phyloP scores from a whole-genome alignment of 192 early-diverging fungal genomes.

The Phlyctochytrium planicorne region DNA sequence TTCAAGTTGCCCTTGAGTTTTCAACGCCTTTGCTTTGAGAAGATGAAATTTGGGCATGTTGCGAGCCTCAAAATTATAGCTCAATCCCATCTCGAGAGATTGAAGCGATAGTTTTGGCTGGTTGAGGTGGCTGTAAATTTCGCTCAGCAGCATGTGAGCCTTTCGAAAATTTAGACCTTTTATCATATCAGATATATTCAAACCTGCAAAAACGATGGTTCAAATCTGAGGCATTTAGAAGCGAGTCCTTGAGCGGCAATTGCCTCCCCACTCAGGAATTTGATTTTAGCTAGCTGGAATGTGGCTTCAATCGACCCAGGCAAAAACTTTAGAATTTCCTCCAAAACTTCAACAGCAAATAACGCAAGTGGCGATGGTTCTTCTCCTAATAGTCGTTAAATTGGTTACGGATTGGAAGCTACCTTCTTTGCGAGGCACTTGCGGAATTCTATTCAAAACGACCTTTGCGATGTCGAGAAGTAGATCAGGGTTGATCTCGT shows the following conservation, averaged over 20 bases:
- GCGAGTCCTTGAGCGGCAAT: conserved; percentile 29
- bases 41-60: conserved; percentile 41
- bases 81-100: conserved; percentile 51
- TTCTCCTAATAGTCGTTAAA: too few relatives aligned
- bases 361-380: conserved; percentile 29
- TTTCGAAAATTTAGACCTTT: conserved; percentile 14
- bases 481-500: conserved; percentile 45
- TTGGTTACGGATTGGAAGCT: too few relatives aligned
- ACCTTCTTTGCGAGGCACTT: conserved; percentile 28
- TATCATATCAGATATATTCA: conserved; percentile 8
- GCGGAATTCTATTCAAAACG: conserved; percentile 39
- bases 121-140: conserved; percentile 42
- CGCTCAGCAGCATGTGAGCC: conserved; percentile 47
- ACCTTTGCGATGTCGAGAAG: conserved; percentile 41
- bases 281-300: conserved; percentile 41
- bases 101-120: conserved; percentile 32
- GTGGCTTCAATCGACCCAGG: conserved; percentile 46
- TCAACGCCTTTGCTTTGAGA: conserved; percentile 43
- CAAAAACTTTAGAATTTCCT: conserved; percentile 36
- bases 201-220: conserved; percentile 40
- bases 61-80: conserved; percentile 54
- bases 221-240: conserved; percentile 37
- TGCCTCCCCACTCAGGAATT: conserved; percentile 40
- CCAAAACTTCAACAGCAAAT: conserved; percentile 32
- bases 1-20: conserved; percentile 33